Conservation (phyloP, 805 yeast genomes). For the Wickerhamomyces pijperi region DNA sequence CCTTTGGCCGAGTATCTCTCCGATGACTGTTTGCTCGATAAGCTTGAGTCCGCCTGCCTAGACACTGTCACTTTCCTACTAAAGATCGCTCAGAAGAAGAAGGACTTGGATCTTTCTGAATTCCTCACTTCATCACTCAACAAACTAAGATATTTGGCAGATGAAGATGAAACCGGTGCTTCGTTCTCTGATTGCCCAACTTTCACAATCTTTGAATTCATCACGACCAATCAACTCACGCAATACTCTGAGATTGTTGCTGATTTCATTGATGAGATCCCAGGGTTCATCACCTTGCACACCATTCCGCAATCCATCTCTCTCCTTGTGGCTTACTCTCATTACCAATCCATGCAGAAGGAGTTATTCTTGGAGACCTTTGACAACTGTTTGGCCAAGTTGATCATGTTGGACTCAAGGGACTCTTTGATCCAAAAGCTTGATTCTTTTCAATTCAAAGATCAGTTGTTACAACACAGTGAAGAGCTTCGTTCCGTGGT, state of each 20-base stretch:
- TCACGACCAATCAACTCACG: constrained; percentile 15
- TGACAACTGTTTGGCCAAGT: constrained; percentile 18
- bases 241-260: constrained; percentile 19
- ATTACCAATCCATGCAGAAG: constrained; percentile 14
- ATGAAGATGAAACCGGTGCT: constrained; percentile 12
- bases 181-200: constrained; percentile 13
- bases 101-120: neutral
- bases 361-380: constrained; percentile 19
- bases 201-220: constrained; percentile 18
- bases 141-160: neutral
- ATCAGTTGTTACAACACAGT: constrained; percentile 10
- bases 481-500: constrained; percentile 13
- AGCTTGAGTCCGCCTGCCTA: constrained; percentile 3
- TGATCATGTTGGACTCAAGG: constrained; percentile 11
- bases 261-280: constrained; percentile 23
- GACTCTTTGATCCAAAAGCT: constrained; percentile 22
- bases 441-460: constrained; percentile 19
- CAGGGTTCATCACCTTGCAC: constrained; percentile 20
- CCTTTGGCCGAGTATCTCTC: constrained; percentile 13
- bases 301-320: constrained; percentile 22
- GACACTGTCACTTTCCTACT: constrained; percentile 5
- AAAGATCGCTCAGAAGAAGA: constrained; percentile 4
- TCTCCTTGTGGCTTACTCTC: constrained; percentile 23
- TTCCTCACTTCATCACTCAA: constrained; percentile 5
- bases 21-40: too few species aligned